Evolutionary conservation across 345 rosid species (phyloP), one percentile per base, ranked within the genome.

Genomic region (Stellera chamaejasme): DNA sequence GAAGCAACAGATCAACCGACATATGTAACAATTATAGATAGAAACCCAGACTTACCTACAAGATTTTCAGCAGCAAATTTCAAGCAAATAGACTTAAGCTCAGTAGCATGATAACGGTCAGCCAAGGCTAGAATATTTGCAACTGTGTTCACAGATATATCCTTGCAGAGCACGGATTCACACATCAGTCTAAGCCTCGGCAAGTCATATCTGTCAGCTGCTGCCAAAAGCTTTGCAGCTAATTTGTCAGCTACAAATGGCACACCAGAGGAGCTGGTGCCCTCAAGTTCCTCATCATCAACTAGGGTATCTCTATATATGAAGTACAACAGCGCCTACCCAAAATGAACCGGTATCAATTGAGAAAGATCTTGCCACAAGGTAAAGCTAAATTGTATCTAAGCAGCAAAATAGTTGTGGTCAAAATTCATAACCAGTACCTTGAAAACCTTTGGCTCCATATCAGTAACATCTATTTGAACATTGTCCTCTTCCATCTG

Each of bases 41-140:
- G 51, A 9, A 42, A 66, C 66, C 27, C 23, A 8, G 52, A 63
- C 77, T 28, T 76, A 91, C 98, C 92, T 26, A 77, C 68, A 5
- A 85, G 96, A 81, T 91, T 88, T 59, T 91, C 96, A 44, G 95
- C 98, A 55, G 96, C 83, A 65, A 91, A 91, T 75, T 82, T 88
- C 55, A 91, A 75, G 74, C 95, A 91, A 49, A 88, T 72, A 36
- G 85, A 79, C 66, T 91, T 91, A 53, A 88, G 80, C 56, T 90
- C 88, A 61, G 65, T 66, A 52, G 98, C 96, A 77, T 72, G 71
- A 72, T 80, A 77, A 26, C 73, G 80, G 66, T 91, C 95, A 16
- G 96, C 96, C 41, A 85, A 87, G 36, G 95, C 92, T 58, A 91
- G 63, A 27, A 85, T 83, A 63, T 76, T 74, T 25, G 96, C 79